Evolutionary conservation across 2,329 filamentous ascomycete genomes (phyloP).

Genomic region (Fusarium siculi): DNA sequence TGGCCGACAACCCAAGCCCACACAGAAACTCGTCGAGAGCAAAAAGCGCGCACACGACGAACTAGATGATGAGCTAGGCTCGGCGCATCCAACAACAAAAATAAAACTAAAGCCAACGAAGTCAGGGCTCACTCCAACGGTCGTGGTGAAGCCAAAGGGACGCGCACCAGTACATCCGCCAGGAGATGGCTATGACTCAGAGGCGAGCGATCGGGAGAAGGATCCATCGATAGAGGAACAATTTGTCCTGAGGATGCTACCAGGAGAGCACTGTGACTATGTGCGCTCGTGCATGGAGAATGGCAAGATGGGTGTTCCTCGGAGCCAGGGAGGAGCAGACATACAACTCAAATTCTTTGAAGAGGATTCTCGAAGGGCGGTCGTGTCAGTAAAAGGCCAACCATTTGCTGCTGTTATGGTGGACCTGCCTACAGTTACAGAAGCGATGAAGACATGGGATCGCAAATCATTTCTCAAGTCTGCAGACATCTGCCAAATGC

Average conservation of each 20-base stretch:
- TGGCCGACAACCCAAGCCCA: slow-evolving; percentile 68
- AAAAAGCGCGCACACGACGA: slow-evolving; percentile 72
- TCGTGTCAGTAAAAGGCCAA: slow-evolving; percentile 75
- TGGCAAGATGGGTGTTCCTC: slow-evolving; percentile 76
- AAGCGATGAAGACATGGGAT: slow-evolving; percentile 95
- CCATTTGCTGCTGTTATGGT: slow-evolving; percentile 83
- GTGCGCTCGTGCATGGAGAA: slow-evolving; percentile 80
- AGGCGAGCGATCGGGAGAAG: slow-evolving; percentile 87
- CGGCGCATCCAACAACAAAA: slow-evolving; percentile 57
- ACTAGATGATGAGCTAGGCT: slow-evolving; percentile 57
- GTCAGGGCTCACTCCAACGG: slow-evolving; percentile 48
- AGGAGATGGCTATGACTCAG: slow-evolving; percentile 95
- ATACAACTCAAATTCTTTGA: slow-evolving; percentile 84
- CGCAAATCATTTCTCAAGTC: slow-evolving; percentile 89
- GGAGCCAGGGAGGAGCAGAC: slow-evolving; percentile 75
- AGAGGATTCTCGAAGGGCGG: slow-evolving; percentile 75
- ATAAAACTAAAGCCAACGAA: slow-evolving; percentile 63
- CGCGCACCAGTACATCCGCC: slow-evolving; percentile 74
- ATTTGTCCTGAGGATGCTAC: slow-evolving; percentile 88
- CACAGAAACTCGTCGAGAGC: slow-evolving; percentile 64
- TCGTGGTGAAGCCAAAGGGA: slow-evolving; percentile 71
- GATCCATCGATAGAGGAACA: slow-evolving; percentile 92
- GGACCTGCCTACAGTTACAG: slow-evolving; percentile 86
- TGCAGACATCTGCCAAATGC: slow-evolving; percentile 89
- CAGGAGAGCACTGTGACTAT: slow-evolving; percentile 87